A percentile compares a stretch with the other conserved stretches of the same genome.
Evolutionary conservation across 208 protist genomes (phyloP).

Genomic region (Trypanosomatidae sp.): DNA sequence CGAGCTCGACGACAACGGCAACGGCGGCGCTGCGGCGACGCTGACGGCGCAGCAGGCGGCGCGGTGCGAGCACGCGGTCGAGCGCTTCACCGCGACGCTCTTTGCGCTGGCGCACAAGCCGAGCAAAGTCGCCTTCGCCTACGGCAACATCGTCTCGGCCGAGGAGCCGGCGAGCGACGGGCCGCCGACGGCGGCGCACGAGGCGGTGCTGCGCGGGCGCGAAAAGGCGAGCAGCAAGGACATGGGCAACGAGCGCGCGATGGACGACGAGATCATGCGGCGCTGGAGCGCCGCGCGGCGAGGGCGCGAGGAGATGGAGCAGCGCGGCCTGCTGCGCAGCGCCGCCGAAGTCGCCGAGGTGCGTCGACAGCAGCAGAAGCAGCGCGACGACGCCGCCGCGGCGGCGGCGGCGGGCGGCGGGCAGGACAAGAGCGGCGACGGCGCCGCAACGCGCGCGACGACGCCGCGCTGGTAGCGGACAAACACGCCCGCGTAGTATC

Average conservation of each 20-base stretch:
- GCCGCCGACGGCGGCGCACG: constrained; percentile 23
- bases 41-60: constrained; percentile 23
- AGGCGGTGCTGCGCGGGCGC: constrained; percentile 27
- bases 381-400: too few species aligned
- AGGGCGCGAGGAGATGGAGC: constrained; percentile 18
- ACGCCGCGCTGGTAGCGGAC: neutral
- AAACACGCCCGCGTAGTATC: neutral
- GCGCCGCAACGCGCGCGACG: neutral
- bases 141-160: neutral
- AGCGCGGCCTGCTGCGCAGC: constrained; percentile 19
- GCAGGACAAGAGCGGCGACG: neutral
- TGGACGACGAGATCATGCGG: constrained; percentile 27
- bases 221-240: too few species aligned
- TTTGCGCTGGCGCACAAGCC: constrained; percentile 68
- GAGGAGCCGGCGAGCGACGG: constrained; percentile 3
- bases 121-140: constrained; percentile 48
- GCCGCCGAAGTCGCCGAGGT: constrained; percentile 8
- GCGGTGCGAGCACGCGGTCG: constrained; percentile 46
- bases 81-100: constrained; percentile 29
- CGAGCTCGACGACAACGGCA: constrained; percentile 1
- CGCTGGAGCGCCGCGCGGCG: constrained; percentile 29
- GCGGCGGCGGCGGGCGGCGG: neutral
- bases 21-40: neutral
- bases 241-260: constrained; percentile 8
- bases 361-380: neutral